These are phyloP conservation scores for Coprinopsis sp. DNA, from an alignment of 768 basidiomycete species.

Conservation along the genomic window DNA sequence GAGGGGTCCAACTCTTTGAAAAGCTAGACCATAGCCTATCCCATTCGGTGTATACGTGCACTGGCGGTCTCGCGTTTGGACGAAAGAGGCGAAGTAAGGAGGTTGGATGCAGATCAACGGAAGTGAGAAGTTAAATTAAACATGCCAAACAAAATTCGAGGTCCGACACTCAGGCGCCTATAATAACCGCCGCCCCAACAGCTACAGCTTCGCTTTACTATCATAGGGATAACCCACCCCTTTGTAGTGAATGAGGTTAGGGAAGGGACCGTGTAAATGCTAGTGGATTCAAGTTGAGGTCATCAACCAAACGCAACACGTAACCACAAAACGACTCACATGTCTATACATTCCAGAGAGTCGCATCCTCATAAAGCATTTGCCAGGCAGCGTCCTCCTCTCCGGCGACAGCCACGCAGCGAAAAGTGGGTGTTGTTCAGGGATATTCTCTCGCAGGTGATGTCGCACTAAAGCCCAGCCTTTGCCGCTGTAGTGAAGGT, in stretches of 20 bases:
- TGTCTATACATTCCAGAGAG: constrained; percentile 52
- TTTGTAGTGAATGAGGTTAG: constrained; percentile 49
- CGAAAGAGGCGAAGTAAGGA: no score
- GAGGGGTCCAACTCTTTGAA: no score
- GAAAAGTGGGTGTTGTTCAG: constrained; percentile 42
- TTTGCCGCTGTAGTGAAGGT: constrained; percentile 50
- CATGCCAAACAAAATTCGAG: no score
- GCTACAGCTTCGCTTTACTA: no score
- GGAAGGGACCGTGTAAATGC: constrained; percentile 53
- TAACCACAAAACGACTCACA: constrained; percentile 30
- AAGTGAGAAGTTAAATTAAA: no score
- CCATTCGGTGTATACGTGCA: no score
- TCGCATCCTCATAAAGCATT: constrained; percentile 56
- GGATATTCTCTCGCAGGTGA: constrained; percentile 41
- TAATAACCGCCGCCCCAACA: no score
- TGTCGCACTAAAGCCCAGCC: constrained; percentile 48
- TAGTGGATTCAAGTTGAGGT: constrained; percentile 14
- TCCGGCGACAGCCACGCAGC: constrained; percentile 48
- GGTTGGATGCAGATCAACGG: no score
- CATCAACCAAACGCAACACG: background rate
- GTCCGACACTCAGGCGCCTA: no score
- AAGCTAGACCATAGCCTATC: no score
- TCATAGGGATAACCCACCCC: no score
- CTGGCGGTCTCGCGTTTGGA: no score
- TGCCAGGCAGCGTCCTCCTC: constrained; percentile 44